These are phyloP conservation scores for Colletotrichum navitas DNA, from an alignment of 2,329 filamentous ascomycete species.

Conservation along the genomic window DNA sequence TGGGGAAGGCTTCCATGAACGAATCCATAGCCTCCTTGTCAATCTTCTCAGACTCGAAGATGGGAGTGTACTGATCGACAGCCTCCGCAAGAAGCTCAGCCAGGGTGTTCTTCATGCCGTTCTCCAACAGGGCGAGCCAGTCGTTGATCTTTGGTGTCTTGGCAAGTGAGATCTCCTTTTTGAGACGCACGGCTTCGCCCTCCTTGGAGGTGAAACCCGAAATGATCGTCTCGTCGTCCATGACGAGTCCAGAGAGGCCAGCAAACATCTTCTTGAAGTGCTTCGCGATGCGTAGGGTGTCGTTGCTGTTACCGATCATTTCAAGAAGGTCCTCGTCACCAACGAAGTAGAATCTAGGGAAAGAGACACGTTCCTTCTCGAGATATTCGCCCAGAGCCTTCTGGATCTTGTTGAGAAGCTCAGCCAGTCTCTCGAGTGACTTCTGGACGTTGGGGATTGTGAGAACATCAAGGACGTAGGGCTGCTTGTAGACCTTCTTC, in stretches of 20 bases:
- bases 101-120: constrained; percentile 92
- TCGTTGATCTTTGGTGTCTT: constrained; percentile 99
- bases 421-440: constrained; percentile 93
- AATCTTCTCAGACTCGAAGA: constrained; percentile 79
- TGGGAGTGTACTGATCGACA: constrained; percentile 81
- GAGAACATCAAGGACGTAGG: constrained; percentile 94
- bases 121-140: constrained; percentile 94
- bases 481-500: constrained; percentile 98
- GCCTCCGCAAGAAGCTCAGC: constrained; percentile 92
- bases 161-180: constrained; percentile 90
- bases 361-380: constrained; percentile 96
- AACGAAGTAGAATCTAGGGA: constrained; percentile 99
- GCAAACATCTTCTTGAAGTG: constrained; percentile 99
- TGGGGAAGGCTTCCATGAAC: constrained; percentile 89
- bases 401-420: constrained; percentile 98
- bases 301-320: constrained; percentile 99
- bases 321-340: constrained; percentile 98
- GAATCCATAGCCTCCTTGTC: constrained; percentile 77
- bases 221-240: constrained; percentile 92
- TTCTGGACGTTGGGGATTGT: constrained; percentile 97
- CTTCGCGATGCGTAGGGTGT: constrained; percentile 94
- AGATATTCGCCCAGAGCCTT: constrained; percentile 98
- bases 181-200: constrained; percentile 87
- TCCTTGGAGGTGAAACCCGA: constrained; percentile 96
- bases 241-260: constrained; percentile 88